A percentile compares a stretch with the other conserved stretches of the same genome.
Evolutionary conservation across 1,284 basidiomycete genomes (phyloP).

Genomic region (Wallemia ichthyophaga): DNA sequence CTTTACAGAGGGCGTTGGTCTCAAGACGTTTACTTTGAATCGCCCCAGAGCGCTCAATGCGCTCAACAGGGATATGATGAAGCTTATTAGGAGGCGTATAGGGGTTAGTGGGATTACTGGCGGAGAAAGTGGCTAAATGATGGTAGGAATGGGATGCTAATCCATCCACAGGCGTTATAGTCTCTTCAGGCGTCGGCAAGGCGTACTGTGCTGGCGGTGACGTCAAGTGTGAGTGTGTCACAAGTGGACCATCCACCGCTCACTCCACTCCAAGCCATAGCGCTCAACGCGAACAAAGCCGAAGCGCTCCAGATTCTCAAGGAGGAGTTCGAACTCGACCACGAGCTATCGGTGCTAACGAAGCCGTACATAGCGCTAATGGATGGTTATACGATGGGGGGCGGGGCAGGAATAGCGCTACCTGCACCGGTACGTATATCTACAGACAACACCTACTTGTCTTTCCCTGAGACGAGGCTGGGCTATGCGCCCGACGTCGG

Average conservation of each 20-base stretch:
- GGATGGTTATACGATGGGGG: constrained; percentile 83
- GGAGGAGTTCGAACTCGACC: constrained; percentile 78
- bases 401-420: constrained; percentile 70
- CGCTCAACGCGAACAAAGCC: constrained; percentile 14
- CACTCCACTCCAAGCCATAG: not conserved
- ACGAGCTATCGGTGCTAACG: constrained; percentile 39
- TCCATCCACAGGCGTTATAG: constrained; percentile 32
- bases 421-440: constrained; percentile 73
- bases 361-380: constrained; percentile 74
- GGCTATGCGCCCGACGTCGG: constrained; percentile 37
- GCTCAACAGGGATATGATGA: constrained; percentile 54
- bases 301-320: constrained; percentile 60
- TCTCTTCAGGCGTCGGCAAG: constrained; percentile 42
- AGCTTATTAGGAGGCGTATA: constrained; percentile 35
- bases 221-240: constrained; percentile 34
- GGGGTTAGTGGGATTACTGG: constrained; percentile 22
- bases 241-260: not conserved
- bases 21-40: constrained; percentile 44
- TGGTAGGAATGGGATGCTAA: constrained; percentile 4
- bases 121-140: not conserved
- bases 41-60: constrained; percentile 61
- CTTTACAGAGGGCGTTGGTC: not conserved
- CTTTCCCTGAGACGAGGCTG: constrained; percentile 95
- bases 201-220: constrained; percentile 92
- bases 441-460: constrained; percentile 53